Conservation (phyloP, 2,329 filamentous ascomycete genomes). For the Venturia aucupariae region DNA sequence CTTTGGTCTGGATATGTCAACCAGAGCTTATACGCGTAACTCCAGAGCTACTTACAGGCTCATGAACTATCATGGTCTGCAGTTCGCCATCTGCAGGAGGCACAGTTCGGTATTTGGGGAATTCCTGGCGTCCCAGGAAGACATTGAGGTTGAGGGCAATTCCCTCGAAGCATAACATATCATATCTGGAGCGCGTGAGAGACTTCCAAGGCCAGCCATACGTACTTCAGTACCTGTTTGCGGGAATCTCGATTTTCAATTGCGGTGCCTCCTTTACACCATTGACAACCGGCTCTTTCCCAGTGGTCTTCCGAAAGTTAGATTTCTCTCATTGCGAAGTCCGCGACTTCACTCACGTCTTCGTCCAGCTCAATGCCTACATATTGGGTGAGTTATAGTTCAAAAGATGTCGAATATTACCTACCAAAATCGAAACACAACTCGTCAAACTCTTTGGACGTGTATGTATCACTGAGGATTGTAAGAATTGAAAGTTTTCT, state of each 20-base stretch:
- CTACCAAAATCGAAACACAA: constrained; percentile 93
- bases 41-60: constrained; percentile 40
- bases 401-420: constrained; percentile 15
- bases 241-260: constrained; percentile 95
- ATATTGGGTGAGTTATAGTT: background rate
- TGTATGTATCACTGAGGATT: constrained; percentile 51
- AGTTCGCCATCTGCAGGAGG: constrained; percentile 64
- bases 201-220: background rate
- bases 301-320: constrained; percentile 28
- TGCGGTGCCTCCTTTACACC: constrained; percentile 80
- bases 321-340: background rate
- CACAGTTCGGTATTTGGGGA: constrained; percentile 72
- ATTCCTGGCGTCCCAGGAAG: constrained; percentile 66
- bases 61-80: constrained; percentile 70
- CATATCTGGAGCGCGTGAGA: constrained; percentile 42
- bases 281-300: constrained; percentile 63
- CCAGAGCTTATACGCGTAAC: background rate
- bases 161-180: constrained; percentile 96
- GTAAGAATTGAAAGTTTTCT: constrained; percentile 13
- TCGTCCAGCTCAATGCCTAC: constrained; percentile 85
- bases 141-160: constrained; percentile 94
- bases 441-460: constrained; percentile 90
- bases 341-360: constrained; percentile 44
- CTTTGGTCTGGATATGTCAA: constrained; percentile 48
- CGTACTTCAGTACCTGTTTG: constrained; percentile 61